Evolutionary conservation across 176 grass and related monocot species (phyloP), one percentile per base, ranked within the genome.

Genomic region (Hsuehochloa calcarea): DNA sequence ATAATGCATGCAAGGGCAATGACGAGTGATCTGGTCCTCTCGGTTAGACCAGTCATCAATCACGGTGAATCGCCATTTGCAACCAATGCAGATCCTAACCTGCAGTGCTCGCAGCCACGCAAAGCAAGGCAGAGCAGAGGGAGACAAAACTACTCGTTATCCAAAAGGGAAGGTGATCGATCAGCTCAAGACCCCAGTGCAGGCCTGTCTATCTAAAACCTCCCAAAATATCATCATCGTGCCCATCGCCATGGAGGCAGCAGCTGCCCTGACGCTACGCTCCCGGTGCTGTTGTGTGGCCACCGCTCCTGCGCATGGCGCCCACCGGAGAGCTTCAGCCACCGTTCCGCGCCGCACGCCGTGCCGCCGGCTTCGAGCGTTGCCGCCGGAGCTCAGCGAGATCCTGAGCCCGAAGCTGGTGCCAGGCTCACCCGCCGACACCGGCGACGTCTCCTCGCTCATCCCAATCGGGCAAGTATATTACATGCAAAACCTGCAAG

Each of bases 381-480:
- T 89, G 52, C 83, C 84, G n/a, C 43, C 78, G 44, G 83, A 86
- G 88, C 56, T 90, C 55, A 86, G 46, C 83, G 88, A 86, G 65
- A 65, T 90, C 55, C 72, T 90, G 10, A 60, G n/a, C 34, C 88
- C 88, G 0, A 86, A 90, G 55, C 72, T 90, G 45, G 88, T 90
- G 72, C 72, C 83, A 0, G 83, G 78, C 20, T 90, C 88, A 37
- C 84, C 88, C 0, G 35, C 88, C 37, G 83, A 86, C 38, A 90
- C 78, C 55, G 83, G 83, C 72, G 84, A 90, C 65, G 66, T 86
- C 22, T 86, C 88, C 12, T 82, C 88, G 11, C 72, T 90, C 72
- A 72, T 86, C 72, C 88, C 88, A 1, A 84, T 86, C 79, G 80
- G 82, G 87, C 60, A 9, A 89, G 68, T 19, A 20, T 54, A n/a